These are phyloP conservation scores for Boletus rufocinnamomeus DNA, from an alignment of 768 basidiomycete species.

Conservation along the genomic window DNA sequence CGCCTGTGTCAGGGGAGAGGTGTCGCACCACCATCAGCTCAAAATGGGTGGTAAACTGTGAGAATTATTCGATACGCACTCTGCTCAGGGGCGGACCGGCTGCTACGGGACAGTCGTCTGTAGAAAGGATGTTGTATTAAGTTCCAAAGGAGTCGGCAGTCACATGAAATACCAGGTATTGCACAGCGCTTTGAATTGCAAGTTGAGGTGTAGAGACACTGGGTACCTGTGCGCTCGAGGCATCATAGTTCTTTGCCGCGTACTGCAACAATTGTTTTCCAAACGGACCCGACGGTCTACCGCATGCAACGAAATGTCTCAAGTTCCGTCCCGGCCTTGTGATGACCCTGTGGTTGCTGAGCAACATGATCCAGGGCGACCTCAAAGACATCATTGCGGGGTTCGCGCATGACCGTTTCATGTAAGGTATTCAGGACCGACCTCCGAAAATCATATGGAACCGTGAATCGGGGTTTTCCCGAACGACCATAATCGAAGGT, in stretches of 20 bases:
- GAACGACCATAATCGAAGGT: background rate
- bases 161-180: background rate
- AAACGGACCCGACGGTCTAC: background rate
- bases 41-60: background rate
- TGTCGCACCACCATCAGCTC: constrained; percentile 4
- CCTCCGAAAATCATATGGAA: constrained; percentile 1
- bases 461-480: constrained; percentile 2
- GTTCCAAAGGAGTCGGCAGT: background rate
- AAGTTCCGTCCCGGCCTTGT: constrained; percentile 1
- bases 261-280: background rate
- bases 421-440: constrained; percentile 10
- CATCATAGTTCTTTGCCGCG: background rate
- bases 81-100: background rate
- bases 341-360: background rate
- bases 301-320: background rate
- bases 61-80: background rate
- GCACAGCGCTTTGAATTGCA: background rate
- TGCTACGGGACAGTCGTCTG: background rate
- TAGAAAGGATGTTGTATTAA: background rate
- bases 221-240: background rate
- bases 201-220: background rate
- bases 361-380: background rate
- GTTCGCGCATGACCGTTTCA: constrained; percentile 1
- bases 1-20: background rate
- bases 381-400: constrained; percentile 8